Evolutionary conservation across 179 eudicot genomes (phyloP), one percentile per base, ranked within the genome.

Genomic region (Vitellaria paradoxa): DNA sequence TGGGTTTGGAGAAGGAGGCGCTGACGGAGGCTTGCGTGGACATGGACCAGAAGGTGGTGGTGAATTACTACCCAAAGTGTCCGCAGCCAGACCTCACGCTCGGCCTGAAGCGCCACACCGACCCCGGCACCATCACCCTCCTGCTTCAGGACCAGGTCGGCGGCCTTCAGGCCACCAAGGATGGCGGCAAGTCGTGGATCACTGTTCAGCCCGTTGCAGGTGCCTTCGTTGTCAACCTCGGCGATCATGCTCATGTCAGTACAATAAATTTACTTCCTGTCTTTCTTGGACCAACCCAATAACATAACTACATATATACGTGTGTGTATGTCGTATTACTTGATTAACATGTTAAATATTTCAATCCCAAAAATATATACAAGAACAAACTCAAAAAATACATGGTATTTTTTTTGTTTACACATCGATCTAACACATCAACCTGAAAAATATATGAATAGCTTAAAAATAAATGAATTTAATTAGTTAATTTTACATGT

Each of bases 1-100:
- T 96, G 98, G 98, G 91, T 1, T 84, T 96, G 0, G 98, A 92
- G 50, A 86, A 88, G 5, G 97, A 96, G 73, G 97, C 97, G 9
- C 77, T 93, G 1, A 85, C 95, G 0, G 87, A 91, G 77, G 98
- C 99, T 0, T 96, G 98, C 65, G 89, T 91, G 9, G 97, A 96
- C 14, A 91, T 93, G 99, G 98, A 93, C 81, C 98, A 96, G 74
- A 93, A 96, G 72, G 86, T 96, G 47, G 96, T 90, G 73, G 91
- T 96, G 9, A 93, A 96, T 73, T 91, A 82, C 88, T 96, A 96
- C 85, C 99, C 98, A 2, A 91, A 90, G 73, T 93, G 97, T 59
- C 97, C 98, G 6, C 96, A 91, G 12, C 97, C 97, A 10, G 92
- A 93, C 78, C 89, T 93, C 5, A 88, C 96, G 7, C 86, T 91